Evolutionary conservation across 495 filamentous ascomycete genomes (phyloP).

Genomic region (Podospora pseudoanserina): DNA sequence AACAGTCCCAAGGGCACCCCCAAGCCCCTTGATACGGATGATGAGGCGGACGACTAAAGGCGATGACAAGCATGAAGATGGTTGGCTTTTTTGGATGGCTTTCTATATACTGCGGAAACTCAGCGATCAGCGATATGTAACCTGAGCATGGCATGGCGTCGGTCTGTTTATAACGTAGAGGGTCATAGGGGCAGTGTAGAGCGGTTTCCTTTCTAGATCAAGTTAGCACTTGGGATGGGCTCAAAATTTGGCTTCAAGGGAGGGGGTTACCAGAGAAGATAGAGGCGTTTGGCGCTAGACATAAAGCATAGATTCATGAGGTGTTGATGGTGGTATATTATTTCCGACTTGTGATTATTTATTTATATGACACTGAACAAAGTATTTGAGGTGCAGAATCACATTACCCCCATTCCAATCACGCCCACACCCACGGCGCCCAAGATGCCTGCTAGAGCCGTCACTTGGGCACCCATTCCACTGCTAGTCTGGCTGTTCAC

Average conservation of each 20-base stretch:
- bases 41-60: slow-evolving; percentile 54
- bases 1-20: slow-evolving; percentile 76
- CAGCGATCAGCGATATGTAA: not conserved
- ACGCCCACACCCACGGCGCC: slow-evolving; percentile 8
- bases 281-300: not conserved
- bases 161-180: slow-evolving; percentile 2
- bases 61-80: not conserved
- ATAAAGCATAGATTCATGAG: not conserved
- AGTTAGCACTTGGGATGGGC: not conserved
- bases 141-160: slow-evolving; percentile 2
- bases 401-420: slow-evolving; percentile 2
- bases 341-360: not conserved
- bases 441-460: not conserved
- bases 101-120: not conserved
- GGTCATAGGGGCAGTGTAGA: not conserved
- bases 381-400: not conserved
- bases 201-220: not conserved
- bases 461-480: not conserved
- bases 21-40: slow-evolving; percentile 72
- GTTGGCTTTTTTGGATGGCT: slow-evolving; percentile 1
- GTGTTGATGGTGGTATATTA: not conserved
- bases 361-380: not conserved
- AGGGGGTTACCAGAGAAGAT: not conserved
- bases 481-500: not conserved
- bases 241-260: not conserved